A percentile compares a stretch with the other conserved stretches of the same genome.
These are phyloP conservation scores for Penicillium sp. DNA, from an alignment of 2,329 filamentous ascomycete species.

Conservation along the genomic window DNA sequence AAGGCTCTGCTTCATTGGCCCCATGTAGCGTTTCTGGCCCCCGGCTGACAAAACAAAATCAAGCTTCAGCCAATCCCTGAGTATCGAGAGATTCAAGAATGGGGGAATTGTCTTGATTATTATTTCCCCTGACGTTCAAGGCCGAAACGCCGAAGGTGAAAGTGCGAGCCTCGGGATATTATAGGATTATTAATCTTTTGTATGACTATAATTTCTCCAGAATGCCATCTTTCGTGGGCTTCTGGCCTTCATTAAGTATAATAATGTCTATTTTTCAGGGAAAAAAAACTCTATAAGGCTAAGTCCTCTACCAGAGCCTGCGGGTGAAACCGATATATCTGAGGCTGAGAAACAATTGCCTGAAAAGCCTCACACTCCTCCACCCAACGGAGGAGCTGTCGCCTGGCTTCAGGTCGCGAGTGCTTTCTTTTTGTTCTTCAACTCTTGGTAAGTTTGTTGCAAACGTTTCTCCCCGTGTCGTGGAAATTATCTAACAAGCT, in stretches of 20 bases:
- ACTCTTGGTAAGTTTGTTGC: slow-evolving; percentile 19
- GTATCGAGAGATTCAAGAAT: not conserved
- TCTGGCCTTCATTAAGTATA: not conserved
- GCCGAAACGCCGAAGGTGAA: not conserved
- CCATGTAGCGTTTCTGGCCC: not conserved
- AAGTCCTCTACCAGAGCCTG: not conserved
- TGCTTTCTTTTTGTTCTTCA: slow-evolving; percentile 25
- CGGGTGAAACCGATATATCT: not conserved
- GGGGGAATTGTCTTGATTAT: not conserved
- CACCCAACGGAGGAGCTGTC: slow-evolving; percentile 20
- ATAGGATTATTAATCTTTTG: not conserved
- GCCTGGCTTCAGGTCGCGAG: slow-evolving; percentile 24
- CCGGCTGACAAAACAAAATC: not conserved
- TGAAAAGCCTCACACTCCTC: not conserved
- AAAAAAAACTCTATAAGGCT: not conserved
- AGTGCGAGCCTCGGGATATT: not conserved
- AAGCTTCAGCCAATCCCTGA: not conserved
- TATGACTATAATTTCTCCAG: not conserved
- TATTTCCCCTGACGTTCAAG: not conserved
- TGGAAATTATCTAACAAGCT: not conserved
- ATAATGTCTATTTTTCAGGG: not conserved
- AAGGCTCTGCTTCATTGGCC: not conserved
- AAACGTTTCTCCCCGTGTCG: not conserved
- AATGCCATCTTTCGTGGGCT: not conserved
- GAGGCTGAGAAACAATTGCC: not conserved